phyloP scores from a whole-genome alignment of 371 early-diverging fungal species.

The Mortierella sp. region DNA sequence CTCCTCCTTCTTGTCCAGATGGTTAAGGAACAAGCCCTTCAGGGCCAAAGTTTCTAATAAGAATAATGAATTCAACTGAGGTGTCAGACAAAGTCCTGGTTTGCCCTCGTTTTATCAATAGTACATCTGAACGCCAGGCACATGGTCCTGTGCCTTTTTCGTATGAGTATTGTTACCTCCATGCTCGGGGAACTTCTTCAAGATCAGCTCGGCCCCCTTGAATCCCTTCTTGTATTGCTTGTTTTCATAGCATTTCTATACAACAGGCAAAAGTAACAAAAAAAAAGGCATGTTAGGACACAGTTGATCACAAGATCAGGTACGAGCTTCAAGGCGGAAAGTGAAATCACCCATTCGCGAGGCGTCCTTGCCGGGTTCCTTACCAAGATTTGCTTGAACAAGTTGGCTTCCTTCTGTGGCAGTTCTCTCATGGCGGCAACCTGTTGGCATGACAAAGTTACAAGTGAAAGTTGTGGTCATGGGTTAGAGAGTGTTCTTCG shows the following conservation, averaged over 20 bases:
- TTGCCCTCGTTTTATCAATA: neutral
- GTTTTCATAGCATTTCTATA: constrained; percentile 91
- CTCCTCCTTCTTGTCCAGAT: constrained; percentile 93
- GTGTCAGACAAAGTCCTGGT: neutral
- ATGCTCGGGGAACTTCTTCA: constrained; percentile 95
- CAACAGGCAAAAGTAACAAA: neutral
- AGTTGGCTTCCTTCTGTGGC: constrained; percentile 83
- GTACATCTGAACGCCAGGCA: neutral
- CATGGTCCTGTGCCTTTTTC: neutral
- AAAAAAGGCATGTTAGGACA: neutral
- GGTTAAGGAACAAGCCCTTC: constrained; percentile 93
- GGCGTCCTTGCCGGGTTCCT: constrained; percentile 15
- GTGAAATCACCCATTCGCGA: neutral
- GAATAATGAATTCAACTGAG: neutral
- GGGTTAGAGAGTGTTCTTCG: neutral
- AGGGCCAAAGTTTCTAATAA: constrained; percentile 90
- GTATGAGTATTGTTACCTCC: constrained; percentile 73
- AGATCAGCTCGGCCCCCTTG: constrained; percentile 90
- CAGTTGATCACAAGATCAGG: neutral
- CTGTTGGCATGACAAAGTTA: neutral
- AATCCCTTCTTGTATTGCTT: constrained; percentile 97
- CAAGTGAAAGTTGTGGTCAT: neutral
- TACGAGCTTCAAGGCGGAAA: neutral
- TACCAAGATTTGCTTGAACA: constrained; percentile 86
- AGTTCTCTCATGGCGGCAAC: constrained; percentile 68